Evolutionary conservation across 768 basidiomycete species (phyloP), one percentile per base, ranked within the genome.

Genomic region (Kwoniella dendrophila): DNA sequence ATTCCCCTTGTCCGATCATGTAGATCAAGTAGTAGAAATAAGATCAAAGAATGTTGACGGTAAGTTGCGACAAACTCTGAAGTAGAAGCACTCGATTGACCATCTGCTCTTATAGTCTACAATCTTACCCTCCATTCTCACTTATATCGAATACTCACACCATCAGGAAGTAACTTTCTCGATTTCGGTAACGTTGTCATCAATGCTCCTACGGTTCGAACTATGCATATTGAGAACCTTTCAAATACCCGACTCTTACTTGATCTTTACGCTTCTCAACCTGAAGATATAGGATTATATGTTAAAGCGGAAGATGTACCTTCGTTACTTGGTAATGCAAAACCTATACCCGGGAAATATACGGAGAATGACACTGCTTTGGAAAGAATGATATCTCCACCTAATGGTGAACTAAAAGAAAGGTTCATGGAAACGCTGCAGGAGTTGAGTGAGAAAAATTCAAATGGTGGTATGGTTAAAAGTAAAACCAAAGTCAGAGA

Each of bases 61-160:
- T 57, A 48, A 26, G 64, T 59, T 12, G 16, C 54, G 34, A 18
- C 6, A 11, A 24, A 20, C 14, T 4, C 14, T 47, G 18, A 44
- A 5, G 30, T 18, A 51, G n/a, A 34, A 16, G 0, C 18, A 14
- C 26, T 36, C 40, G 8, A 29, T 24, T 41, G 41, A 26, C 12
- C 20, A 7, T 12, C n/a, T 16, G 12, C 11, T n/a, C n/a, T 34
- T 4, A 18, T 38, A 65, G 69, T 74, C 30, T 66, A 76, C 44
- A 75, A 76, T 52, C 67, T 78, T 50, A 72, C 75, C 3, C 67
- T 77, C 10, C 77, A 78, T 60, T 77, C 75, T 0, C 77, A 77
- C 56, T 66, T 77, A 20, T 78, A 78, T 55, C 65, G 71, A 3
- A 74, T 78, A 51, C 70, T 75, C 24, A 78, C 77, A 27, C 75